Percentiles rank a stretch among this genome's conserved stretches.
phyloP scores from a whole-genome alignment of 345 rosid genomes.

The Gossypium herbaceum region DNA sequence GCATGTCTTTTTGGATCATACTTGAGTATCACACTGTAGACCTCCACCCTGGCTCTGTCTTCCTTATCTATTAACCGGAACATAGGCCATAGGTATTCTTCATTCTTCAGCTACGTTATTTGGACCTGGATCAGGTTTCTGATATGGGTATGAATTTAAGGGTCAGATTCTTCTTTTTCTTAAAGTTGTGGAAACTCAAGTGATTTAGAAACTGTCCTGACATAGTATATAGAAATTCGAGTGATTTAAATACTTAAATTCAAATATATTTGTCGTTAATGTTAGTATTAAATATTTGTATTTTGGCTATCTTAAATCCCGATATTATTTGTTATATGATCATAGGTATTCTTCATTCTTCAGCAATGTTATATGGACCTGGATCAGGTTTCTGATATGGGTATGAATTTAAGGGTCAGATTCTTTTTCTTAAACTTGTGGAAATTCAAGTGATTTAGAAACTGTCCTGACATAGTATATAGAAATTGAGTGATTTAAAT shows the following conservation, averaged over 20 bases:
- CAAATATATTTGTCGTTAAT: too few relatives aligned
- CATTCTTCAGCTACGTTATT: neutral
- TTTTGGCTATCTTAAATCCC: too few relatives aligned
- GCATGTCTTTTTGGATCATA: constrained; percentile 10
- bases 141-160: neutral
- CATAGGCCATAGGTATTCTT: neutral
- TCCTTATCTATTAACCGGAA: neutral
- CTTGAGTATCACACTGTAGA: constrained; percentile 22
- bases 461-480: neutral
- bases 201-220: neutral
- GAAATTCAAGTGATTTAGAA: neutral
- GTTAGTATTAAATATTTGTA: too few relatives aligned
- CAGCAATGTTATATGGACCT: neutral
- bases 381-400: neutral
- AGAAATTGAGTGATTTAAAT: too few relatives aligned
- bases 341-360: neutral
- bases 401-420: neutral
- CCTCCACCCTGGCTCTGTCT: constrained; percentile 21
- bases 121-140: neutral
- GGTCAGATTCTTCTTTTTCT: neutral
- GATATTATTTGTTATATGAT: too few relatives aligned
- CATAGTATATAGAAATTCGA: neutral
- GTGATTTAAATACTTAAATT: too few relatives aligned
- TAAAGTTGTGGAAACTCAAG: neutral
- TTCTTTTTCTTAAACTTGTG: neutral